Conservation (phyloP, 345 rosid genomes). For the Populus euphratica region DNA sequence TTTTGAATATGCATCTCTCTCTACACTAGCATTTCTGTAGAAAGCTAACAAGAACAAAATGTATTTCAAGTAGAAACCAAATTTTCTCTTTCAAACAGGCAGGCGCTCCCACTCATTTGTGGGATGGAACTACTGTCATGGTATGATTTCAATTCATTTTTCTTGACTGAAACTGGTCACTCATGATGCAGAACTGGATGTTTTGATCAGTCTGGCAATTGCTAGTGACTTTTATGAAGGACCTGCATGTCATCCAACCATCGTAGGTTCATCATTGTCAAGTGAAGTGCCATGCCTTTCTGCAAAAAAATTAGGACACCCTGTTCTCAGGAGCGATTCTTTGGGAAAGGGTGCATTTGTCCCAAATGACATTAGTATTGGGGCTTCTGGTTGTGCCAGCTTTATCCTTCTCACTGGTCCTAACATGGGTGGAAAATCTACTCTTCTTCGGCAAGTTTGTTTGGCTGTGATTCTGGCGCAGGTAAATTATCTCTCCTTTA, state of each 20-base stretch:
- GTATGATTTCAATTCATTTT: constrained; percentile 4
- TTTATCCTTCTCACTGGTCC: constrained; percentile 98
- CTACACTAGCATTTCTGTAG: background rate
- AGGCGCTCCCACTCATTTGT: background rate
- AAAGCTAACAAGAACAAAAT: background rate
- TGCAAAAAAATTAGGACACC: constrained; percentile 81
- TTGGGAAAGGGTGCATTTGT: constrained; percentile 85
- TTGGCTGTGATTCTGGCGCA: constrained; percentile 87
- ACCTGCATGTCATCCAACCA: constrained; percentile 64
- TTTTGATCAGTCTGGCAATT: constrained; percentile 74
- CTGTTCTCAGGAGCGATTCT: constrained; percentile 84
- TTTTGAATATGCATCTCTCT: background rate
- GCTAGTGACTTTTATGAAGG: constrained; percentile 90
- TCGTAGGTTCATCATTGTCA: constrained; percentile 42
- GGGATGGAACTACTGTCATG: background rate
- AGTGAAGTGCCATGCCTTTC: constrained; percentile 55
- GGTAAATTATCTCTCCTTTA: constrained; percentile 37
- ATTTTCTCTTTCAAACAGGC: background rate
- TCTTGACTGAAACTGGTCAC: constrained; percentile 20
- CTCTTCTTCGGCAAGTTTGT: constrained; percentile 98
- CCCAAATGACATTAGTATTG: constrained; percentile 72
- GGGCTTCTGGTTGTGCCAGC: constrained; percentile 61
- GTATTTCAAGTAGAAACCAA: background rate
- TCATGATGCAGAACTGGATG: constrained; percentile 76
- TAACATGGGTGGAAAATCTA: constrained; percentile 99